Conservation (phyloP, 2,329 filamentous ascomycete genomes). For the Whalleya microplaca region DNA sequence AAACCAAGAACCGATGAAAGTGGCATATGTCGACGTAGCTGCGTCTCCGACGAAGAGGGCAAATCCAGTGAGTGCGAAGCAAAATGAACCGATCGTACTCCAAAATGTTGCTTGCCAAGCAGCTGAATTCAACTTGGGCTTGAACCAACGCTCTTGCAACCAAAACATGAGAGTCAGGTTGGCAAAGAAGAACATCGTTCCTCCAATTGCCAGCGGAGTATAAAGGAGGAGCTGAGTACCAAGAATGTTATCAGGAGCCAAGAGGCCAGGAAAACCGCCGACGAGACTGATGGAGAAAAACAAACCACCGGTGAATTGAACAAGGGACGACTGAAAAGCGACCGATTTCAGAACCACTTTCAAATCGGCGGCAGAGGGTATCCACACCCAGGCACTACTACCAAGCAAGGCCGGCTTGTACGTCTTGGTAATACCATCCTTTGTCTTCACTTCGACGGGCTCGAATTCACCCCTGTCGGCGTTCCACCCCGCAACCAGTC, state of each 20-base stretch:
- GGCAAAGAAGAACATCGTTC: slow-evolving; percentile 14
- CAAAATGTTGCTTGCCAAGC: slow-evolving; percentile 20
- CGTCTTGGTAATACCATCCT: slow-evolving; percentile 5
- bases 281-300: slow-evolving; percentile 9
- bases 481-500: slow-evolving; percentile 7
- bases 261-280: slow-evolving; percentile 11
- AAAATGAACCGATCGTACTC: slow-evolving; percentile 14
- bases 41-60: slow-evolving; percentile 10
- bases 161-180: slow-evolving; percentile 15
- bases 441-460: slow-evolving; percentile 3
- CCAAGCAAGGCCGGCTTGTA: slow-evolving; percentile 12
- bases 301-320: slow-evolving; percentile 5
- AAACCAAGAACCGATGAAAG: slow-evolving; percentile 10
- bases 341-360: not conserved
- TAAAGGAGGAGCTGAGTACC: slow-evolving; percentile 9
- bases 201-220: slow-evolving; percentile 12
- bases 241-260: not conserved
- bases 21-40: slow-evolving; percentile 1
- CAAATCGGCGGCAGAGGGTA: slow-evolving; percentile 1
- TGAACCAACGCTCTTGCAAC: slow-evolving; percentile 18
- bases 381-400: slow-evolving; percentile 10
- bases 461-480: slow-evolving; percentile 9
- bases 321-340: slow-evolving; percentile 5
- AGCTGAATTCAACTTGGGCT: slow-evolving; percentile 14
- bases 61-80: slow-evolving; percentile 18